Conservation (phyloP, 2,329 filamentous ascomycete genomes). For the Colletotrichum sp. region DNA sequence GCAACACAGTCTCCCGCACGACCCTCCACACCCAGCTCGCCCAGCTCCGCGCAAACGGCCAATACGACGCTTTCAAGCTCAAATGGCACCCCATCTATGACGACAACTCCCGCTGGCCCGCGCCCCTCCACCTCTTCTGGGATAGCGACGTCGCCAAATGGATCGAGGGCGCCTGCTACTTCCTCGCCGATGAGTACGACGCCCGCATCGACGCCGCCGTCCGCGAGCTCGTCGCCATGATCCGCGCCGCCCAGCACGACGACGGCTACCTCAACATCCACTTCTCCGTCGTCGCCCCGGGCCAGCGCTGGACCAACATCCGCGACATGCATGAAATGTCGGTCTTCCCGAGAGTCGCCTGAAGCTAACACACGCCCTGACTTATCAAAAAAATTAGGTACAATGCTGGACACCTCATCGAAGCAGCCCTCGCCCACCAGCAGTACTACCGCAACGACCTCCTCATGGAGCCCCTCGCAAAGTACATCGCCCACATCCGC, state of each 20-base stretch:
- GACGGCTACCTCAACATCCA: constrained; percentile 71
- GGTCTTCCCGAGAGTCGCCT: constrained; percentile 19
- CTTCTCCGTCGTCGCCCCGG: constrained; percentile 63
- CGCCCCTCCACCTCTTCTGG: constrained; percentile 66
- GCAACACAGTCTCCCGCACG: constrained; percentile 34
- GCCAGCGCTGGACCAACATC: constrained; percentile 61
- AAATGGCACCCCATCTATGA: constrained; percentile 60
- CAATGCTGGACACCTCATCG: constrained; percentile 66
- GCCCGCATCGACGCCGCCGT: constrained; percentile 54
- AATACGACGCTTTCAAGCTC: constrained; percentile 63
- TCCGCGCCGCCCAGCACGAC: constrained; percentile 57
- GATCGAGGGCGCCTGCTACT: constrained; percentile 68
- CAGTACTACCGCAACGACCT: constrained; percentile 55
- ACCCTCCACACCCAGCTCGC: constrained; percentile 58
- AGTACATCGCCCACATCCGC: constrained; percentile 58
- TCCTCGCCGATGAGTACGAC: constrained; percentile 48
- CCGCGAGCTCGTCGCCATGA: constrained; percentile 62
- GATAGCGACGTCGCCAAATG: constrained; percentile 62
- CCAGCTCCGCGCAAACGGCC: constrained; percentile 57
- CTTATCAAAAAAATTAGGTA: constrained; percentile 42
- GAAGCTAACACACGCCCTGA: neutral
- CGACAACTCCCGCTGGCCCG: constrained; percentile 55
- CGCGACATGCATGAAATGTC: constrained; percentile 67
- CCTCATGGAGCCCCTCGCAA: constrained; percentile 57
- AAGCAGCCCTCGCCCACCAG: constrained; percentile 63